Evolutionary conservation across 495 filamentous ascomycete genomes (phyloP).

Genomic region (Podospora didyma): DNA sequence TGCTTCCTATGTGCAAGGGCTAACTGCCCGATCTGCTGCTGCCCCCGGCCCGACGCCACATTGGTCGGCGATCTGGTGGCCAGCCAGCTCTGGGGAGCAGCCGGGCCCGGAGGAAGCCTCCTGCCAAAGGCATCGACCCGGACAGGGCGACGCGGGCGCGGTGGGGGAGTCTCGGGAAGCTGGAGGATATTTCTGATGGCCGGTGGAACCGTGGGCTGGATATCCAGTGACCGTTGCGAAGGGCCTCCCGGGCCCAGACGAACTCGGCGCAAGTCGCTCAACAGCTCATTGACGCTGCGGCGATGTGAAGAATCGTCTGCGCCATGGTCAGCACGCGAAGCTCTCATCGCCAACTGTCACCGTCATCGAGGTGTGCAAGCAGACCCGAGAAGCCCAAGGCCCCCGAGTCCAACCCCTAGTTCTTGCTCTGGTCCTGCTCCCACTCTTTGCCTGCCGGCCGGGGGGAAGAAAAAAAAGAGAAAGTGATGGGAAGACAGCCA

Average conservation of each 20-base stretch:
- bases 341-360: neutral
- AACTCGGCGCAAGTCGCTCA: conserved; percentile 43
- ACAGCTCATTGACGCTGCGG: conserved; percentile 48
- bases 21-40: conserved; percentile 2
- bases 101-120: conserved; percentile 60
- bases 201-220: conserved; percentile 45
- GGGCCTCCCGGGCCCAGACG: conserved; percentile 15
- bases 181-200: conserved; percentile 57
- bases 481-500: too few relatives aligned
- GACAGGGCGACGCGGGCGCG: conserved; percentile 54
- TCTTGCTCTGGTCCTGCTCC: too few relatives aligned
- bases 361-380: neutral
- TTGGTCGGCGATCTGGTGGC: conserved; percentile 22
- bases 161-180: conserved; percentile 66
- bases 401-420: too few relatives aligned
- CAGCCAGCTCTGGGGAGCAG: conserved; percentile 70
- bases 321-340: neutral
- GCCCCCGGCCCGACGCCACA: neutral
- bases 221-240: conserved; percentile 12
- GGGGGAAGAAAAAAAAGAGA: too few relatives aligned
- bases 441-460: too few relatives aligned
- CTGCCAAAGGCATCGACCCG: conserved; percentile 39
- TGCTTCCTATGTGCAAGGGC: neutral
- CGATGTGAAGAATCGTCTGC: neutral
- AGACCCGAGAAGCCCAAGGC: neutral